Percentiles rank a stretch among this genome's conserved stretches.
Evolutionary conservation across 768 basidiomycete genomes (phyloP).

Genomic region (Amanita fuliginea): DNA sequence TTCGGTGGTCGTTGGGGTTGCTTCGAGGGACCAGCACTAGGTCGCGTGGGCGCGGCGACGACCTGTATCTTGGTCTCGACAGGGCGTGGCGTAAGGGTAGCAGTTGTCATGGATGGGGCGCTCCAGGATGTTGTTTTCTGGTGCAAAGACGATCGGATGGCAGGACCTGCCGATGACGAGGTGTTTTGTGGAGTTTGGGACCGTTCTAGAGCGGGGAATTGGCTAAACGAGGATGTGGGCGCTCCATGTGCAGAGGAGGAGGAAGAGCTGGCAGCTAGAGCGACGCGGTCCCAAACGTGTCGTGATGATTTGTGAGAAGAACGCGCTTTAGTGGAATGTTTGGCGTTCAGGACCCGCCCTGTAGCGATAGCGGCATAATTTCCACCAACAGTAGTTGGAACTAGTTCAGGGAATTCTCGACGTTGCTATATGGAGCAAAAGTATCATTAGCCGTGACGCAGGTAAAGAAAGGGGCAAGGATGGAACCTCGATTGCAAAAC

Average conservation of each 20-base stretch:
- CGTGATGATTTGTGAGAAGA: constrained; percentile 47
- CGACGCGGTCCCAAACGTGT: constrained; percentile 81
- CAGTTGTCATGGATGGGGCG: constrained; percentile 9
- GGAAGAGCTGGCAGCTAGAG: constrained; percentile 50
- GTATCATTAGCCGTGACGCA: not conserved
- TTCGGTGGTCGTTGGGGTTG: constrained; percentile 24
- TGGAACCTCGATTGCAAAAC: constrained; percentile 70
- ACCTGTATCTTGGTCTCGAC: constrained; percentile 6
- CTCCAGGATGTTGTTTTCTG: constrained; percentile 14
- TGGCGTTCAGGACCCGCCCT: constrained; percentile 77
- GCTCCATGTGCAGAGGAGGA: constrained; percentile 15
- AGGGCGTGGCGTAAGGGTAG: constrained; percentile 3
- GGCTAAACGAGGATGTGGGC: constrained; percentile 16
- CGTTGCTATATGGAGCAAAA: constrained; percentile 46
- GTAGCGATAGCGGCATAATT: constrained; percentile 74
- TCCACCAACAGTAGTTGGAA: constrained; percentile 43
- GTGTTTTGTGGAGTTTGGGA: not conserved
- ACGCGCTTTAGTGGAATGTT: constrained; percentile 56
- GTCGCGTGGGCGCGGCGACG: constrained; percentile 3
- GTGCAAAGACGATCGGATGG: constrained; percentile 27
- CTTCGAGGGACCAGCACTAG: constrained; percentile 5
- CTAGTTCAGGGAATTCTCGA: constrained; percentile 73
- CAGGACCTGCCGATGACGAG: constrained; percentile 14
- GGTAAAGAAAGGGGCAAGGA: not conserved
- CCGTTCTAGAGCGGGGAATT: constrained; percentile 23